Conservation (phyloP, 768 basidiomycete genomes). For the Suillus ampliporus region DNA sequence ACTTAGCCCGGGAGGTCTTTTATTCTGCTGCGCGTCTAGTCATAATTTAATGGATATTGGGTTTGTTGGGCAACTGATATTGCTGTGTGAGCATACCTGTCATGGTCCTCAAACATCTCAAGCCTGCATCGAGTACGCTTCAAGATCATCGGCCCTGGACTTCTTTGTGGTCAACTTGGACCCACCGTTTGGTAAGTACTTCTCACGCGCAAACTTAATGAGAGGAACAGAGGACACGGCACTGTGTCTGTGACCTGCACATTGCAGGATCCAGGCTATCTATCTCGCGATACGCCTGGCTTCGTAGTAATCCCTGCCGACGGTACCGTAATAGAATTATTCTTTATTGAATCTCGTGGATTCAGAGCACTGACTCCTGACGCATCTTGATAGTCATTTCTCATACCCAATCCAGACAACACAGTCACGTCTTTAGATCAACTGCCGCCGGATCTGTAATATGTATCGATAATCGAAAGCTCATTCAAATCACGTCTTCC, state of each 20-base stretch:
- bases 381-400: neutral
- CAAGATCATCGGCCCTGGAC: neutral
- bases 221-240: neutral
- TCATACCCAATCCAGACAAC: neutral
- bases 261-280: neutral
- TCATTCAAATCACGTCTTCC: neutral
- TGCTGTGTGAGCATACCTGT: slow-evolving; percentile 1
- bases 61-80: slow-evolving; percentile 28
- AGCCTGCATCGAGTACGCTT: neutral
- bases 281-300: slow-evolving; percentile 3
- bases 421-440: slow-evolving; percentile 2
- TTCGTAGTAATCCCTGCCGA: neutral
- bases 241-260: neutral
- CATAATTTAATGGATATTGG: slow-evolving; percentile 44
- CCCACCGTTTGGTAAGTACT: neutral
- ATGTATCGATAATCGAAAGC: neutral
- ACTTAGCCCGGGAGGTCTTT: slow-evolving; percentile 20
- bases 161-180: slow-evolving; percentile 1
- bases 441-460: slow-evolving; percentile 3
- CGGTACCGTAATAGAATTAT: neutral
- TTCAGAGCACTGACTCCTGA: neutral
- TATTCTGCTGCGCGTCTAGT: slow-evolving; percentile 18
- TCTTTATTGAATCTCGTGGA: neutral
- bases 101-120: neutral
- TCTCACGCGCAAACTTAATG: slow-evolving; percentile 1